Evolutionary conservation across 2,329 filamentous ascomycete species (phyloP).

Genomic region (Aspergillus thermomutatus): DNA sequence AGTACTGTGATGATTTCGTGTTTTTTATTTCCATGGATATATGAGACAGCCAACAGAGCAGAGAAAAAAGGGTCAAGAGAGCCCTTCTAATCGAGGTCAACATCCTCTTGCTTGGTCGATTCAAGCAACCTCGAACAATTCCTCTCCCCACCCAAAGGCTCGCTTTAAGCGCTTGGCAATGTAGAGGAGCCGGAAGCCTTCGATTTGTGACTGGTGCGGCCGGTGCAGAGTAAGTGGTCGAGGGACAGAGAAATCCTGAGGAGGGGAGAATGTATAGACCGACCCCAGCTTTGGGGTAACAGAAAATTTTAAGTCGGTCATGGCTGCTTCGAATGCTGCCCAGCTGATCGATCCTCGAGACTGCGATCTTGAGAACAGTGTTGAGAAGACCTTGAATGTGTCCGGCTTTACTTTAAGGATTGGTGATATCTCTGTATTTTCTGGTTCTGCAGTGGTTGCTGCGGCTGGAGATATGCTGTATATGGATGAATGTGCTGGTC

Average conservation of each 20-base stretch:
- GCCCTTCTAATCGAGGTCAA: too few species aligned
- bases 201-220: constrained; percentile 4
- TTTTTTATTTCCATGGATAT: too few species aligned
- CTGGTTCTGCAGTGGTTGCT: neutral
- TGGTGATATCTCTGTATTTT: neutral
- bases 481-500: constrained; percentile 34
- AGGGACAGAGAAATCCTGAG: neutral
- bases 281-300: constrained; percentile 43
- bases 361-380: constrained; percentile 22
- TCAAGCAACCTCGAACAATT: too few species aligned
- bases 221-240: constrained; percentile 7
- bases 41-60: too few species aligned
- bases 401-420: constrained; percentile 38
- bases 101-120: too few species aligned
- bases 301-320: constrained; percentile 43
- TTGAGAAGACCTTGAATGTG: constrained; percentile 39
- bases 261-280: constrained; percentile 31
- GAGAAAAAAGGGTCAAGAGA: too few species aligned
- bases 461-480: neutral
- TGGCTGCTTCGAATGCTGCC: constrained; percentile 39
- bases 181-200: constrained; percentile 3
- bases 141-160: too few species aligned
- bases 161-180: too few species aligned
- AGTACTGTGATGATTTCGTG: too few species aligned
- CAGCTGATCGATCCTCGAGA: constrained; percentile 21